phyloP scores from a whole-genome alignment of 768 basidiomycete species.

The Paxillus ammoniavirescens region DNA sequence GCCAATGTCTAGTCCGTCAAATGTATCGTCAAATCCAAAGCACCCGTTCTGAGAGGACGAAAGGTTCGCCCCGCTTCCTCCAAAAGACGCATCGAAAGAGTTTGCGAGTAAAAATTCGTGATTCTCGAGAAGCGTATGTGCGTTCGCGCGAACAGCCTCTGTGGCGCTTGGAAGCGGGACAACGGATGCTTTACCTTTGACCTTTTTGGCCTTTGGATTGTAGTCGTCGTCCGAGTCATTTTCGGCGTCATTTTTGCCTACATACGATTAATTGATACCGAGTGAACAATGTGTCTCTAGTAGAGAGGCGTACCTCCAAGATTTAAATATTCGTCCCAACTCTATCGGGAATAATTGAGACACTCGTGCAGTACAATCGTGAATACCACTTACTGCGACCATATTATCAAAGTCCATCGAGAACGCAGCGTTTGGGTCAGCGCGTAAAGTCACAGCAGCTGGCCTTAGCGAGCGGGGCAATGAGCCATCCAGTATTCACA shows the following conservation, averaged over 20 bases:
- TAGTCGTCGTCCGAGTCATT: constrained; percentile 51
- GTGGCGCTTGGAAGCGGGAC: constrained; percentile 24
- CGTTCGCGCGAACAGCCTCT: constrained; percentile 50
- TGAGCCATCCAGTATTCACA: neutral
- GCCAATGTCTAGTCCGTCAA: constrained; percentile 57
- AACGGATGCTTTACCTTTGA: constrained; percentile 27
- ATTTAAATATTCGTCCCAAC: constrained; percentile 64
- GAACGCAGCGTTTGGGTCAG: constrained; percentile 48
- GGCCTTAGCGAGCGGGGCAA: constrained; percentile 33
- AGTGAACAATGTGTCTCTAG: neutral
- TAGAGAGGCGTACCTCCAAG: constrained; percentile 37
- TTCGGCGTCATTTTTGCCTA: constrained; percentile 13
- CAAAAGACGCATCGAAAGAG: constrained; percentile 64
- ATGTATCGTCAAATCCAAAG: constrained; percentile 53
- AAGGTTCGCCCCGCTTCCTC: constrained; percentile 34
- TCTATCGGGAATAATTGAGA: constrained; percentile 31
- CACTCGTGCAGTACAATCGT: neutral
- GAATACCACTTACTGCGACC: constrained; percentile 46
- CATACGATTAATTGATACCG: neutral
- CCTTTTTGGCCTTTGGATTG: constrained; percentile 35
- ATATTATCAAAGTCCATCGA: constrained; percentile 65
- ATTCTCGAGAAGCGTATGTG: constrained; percentile 69
- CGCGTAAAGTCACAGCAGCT: constrained; percentile 49
- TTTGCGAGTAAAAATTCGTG: constrained; percentile 64
- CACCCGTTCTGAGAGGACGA: constrained; percentile 58